Evolutionary conservation across 192 early-diverging fungal species (phyloP), one percentile per base, ranked within the genome.

Genomic region (Backusella circina): DNA sequence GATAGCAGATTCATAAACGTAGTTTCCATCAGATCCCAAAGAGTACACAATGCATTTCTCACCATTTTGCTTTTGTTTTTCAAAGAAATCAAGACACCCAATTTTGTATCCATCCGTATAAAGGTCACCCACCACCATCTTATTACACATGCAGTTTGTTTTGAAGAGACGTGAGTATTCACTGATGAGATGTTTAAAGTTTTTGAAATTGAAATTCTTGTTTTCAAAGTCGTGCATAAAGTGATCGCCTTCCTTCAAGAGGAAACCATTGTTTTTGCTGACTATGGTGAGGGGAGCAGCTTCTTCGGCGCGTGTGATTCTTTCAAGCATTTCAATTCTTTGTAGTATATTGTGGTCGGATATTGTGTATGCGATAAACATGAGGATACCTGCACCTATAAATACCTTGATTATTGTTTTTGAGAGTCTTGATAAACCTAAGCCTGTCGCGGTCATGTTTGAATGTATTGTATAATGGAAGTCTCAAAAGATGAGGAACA

Each of bases 121-220:
- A 57, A 57, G 23, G 10, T 57, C 51, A 21, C 51, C 51, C 8
- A 57, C 23, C n/a, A 57, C 51, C 21, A 57, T 26, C 23, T 57
- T 57, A 57, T 57, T 57, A 57, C 51, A 57, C 51, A 57, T 57
- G 21, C 51, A 57, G 51, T 57, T 57, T 21, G 51, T 57, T 57
- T 57, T 57, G 51, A 57, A 57, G 5, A 57, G 23, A 57, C 51
- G 51, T 2, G 51, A 57, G 51, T 57, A 57, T 57, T 57, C 51
- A 23, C 51, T 57, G 23, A 57, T 10, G 51, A 21, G 23, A 13
- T 57, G 51, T 26, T 21, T 23, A 18, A 57, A 57, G 51, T 57
- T 57, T 2, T 57, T 21, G 23, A 57, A 57, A 57, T 57, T 57
- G 21, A 57, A 57, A 10, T 57, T 7, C 51, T 57, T 57, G 23